A percentile compares a stretch with the other conserved stretches of the same genome.
These are phyloP conservation scores for Pyrenophora teres DNA, from an alignment of 2,329 filamentous ascomycete genomes.

Conservation along the genomic window DNA sequence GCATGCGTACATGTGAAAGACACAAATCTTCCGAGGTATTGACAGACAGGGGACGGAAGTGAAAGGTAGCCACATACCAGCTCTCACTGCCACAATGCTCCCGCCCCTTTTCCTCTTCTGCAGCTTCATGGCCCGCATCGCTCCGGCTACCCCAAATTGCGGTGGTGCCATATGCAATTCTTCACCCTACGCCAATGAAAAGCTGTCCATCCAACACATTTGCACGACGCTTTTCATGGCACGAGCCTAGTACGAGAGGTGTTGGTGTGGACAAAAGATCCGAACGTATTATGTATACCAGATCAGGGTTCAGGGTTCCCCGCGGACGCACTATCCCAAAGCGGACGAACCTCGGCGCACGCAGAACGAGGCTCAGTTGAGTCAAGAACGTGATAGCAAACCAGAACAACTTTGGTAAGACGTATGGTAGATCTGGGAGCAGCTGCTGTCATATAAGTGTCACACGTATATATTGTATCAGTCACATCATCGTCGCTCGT, in stretches of 20 bases:
- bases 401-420: neutral
- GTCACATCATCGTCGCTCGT: neutral
- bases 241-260: no score
- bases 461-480: neutral
- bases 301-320: constrained; percentile 15
- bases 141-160: neutral
- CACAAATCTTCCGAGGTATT: neutral
- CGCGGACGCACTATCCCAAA: constrained; percentile 24
- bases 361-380: constrained; percentile 9
- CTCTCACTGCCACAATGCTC: no score
- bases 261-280: neutral
- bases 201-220: no score
- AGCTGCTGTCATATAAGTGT: constrained; percentile 9
- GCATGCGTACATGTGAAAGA: neutral
- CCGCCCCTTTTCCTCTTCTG: neutral
- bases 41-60: neutral
- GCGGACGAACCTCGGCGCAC: constrained; percentile 25
- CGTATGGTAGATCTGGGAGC: neutral
- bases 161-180: neutral
- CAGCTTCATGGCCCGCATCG: neutral
- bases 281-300: neutral
- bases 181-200: no score
- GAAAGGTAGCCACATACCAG: neutral
- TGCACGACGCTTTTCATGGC: no score
- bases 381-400: constrained; percentile 15